phyloP scores from a whole-genome alignment of 202 grass and related monocot genomes.

The Zizania palustris region DNA sequence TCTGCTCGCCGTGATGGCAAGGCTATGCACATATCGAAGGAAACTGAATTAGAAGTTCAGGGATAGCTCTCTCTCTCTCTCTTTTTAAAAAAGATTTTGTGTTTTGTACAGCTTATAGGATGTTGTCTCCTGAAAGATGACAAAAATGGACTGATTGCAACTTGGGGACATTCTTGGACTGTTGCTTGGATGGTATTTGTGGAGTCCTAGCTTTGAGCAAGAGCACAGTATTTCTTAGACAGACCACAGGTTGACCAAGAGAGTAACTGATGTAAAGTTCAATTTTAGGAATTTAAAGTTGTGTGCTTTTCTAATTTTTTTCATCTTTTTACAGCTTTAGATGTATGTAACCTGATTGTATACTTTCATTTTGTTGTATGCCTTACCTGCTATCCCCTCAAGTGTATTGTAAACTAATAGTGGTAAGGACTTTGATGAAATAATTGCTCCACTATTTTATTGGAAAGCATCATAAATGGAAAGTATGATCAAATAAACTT shows the following conservation, averaged over 20 bases:
- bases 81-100: conserved; percentile 45
- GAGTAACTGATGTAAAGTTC: conserved; percentile 51
- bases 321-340: conserved; percentile 32
- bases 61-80: conserved; percentile 20
- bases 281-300: conserved; percentile 31
- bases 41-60: conserved; percentile 46
- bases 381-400: conserved; percentile 10
- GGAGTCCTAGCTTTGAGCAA: conserved; percentile 41
- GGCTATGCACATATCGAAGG: conserved; percentile 53
- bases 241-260: conserved; percentile 33
- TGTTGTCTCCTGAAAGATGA: conserved; percentile 40
- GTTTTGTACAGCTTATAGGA: conserved; percentile 62
- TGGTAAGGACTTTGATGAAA: conserved; percentile 36
- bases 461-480: neutral
- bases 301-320: neutral
- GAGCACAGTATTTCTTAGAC: conserved; percentile 41
- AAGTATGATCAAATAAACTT: neutral
- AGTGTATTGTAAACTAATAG: conserved; percentile 37
- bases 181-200: conserved; percentile 26
- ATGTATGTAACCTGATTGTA: conserved; percentile 34
- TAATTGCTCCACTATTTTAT: conserved; percentile 5
- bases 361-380: conserved; percentile 32
- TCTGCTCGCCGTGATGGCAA: conserved; percentile 80
- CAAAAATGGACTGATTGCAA: conserved; percentile 22
- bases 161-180: conserved; percentile 34